A percentile compares a stretch with the other conserved stretches of the same genome.
Evolutionary conservation across 2,329 filamentous ascomycete species (phyloP).

Genomic region (Penicillium polonicum): DNA sequence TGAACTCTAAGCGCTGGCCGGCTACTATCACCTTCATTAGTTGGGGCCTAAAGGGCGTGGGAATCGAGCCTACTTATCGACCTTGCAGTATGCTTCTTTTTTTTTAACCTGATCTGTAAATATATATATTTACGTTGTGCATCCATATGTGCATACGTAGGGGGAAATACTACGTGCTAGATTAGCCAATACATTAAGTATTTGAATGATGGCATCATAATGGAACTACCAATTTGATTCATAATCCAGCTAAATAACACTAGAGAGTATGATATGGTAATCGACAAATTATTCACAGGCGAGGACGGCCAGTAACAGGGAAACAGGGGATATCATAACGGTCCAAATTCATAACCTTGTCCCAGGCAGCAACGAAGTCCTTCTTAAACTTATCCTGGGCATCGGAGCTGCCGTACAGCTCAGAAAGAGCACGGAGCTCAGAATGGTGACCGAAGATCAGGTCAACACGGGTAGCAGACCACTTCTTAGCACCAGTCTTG

Average conservation of each 20-base stretch:
- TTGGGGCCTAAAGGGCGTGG: too few species aligned
- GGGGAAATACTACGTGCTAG: too few species aligned
- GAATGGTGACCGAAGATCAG: constrained; percentile 72
- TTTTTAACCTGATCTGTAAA: too few species aligned
- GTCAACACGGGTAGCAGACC: constrained; percentile 67
- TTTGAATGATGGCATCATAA: not conserved
- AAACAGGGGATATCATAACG: constrained; percentile 59
- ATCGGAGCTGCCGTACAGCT: constrained; percentile 66
- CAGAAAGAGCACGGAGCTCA: constrained; percentile 68
- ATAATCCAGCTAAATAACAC: not conserved
- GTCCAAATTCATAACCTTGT: constrained; percentile 73
- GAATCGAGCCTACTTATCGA: too few species aligned
- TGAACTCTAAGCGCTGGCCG: too few species aligned
- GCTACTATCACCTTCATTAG: too few species aligned
- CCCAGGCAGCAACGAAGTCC: constrained; percentile 71
- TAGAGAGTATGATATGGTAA: not conserved
- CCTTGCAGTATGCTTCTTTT: too few species aligned
- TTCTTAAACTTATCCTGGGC: constrained; percentile 63
- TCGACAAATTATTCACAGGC: constrained; percentile 14
- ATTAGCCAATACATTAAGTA: not conserved
- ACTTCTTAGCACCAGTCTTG: constrained; percentile 65
- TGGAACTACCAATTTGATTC: not conserved
- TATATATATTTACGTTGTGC: too few species aligned
- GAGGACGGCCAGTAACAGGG: constrained; percentile 17
- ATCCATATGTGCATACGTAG: too few species aligned